Evolutionary conservation across 768 basidiomycete species (phyloP), one percentile per base, ranked within the genome.

Genomic region (Boletus sp.): DNA sequence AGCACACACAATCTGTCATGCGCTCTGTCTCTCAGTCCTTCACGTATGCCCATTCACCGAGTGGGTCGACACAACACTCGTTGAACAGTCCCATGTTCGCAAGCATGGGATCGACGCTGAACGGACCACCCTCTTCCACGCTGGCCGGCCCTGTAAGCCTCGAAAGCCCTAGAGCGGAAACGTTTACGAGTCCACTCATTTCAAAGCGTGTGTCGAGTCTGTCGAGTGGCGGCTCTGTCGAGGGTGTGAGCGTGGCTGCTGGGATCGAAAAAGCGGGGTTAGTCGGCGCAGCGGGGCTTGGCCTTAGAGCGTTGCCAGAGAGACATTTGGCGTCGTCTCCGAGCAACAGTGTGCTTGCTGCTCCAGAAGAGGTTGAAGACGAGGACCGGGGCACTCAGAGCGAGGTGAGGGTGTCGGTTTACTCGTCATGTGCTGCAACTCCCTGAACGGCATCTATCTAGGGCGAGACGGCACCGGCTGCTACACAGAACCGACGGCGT

Each of bases 331-430:
- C 70, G 8, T 64, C 83, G 21, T 86, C 87, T 1, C 83, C 86
- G 0, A 87, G 83, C 55, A 87, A 88, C 55, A 72, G 79, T 17
- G 79, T 79, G 8, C 69, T 87, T 19, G 78, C 77, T 39, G 30
- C n/a, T 13, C 47, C 55, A 6, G 70, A 72, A 21, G 65, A 66
- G 32, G 62, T 60, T 6, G 67, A 55, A 30, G 74, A 72, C 5
- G 84, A 84, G 14, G 87, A 88, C 56, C 66, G 82, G 62, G 69
- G 74, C 63, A 77, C 70, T 43, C 72, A 87, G 69, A 90, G 88
- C 66, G 90, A 93, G 66, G 90, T 89, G 59, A 51, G 82, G 72
- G 44, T 21, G 27, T 43, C 19, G 41, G 6, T 59, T 53, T 15
- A 41, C 11, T 37, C 23, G 38, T 44, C 35, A 1, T 10, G 57